Base-by-base conservation (phyloP, 768 basidiomycete species). In the Lactifluus echinatus region DNA sequence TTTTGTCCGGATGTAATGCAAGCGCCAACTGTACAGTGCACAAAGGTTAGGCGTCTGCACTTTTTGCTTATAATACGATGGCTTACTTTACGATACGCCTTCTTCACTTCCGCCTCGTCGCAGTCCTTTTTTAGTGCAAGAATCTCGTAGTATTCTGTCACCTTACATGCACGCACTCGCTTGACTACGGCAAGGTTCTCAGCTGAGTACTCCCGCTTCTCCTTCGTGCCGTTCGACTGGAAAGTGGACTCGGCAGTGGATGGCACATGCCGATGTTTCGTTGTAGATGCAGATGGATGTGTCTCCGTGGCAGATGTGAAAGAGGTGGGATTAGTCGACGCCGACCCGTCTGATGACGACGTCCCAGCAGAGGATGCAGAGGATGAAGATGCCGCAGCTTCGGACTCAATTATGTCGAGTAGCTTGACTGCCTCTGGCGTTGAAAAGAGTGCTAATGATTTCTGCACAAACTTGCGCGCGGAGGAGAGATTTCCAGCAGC, bases 131-230 rank as follows among this genome's bases (percentile, higher is more conserved):
- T 82, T 62, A 93, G 69, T 6, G 79, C 77, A 64, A 98, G 71
- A 60, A 98, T 97, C 70, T 91, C 91, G 69, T 98, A 98, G 70
- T 95, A 98, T 66, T 89, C 85, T 26, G 89, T 89, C 26, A 84
- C 80, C 71, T 89, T 91, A 76, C 95, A 98, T 29, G 75, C 69
- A 65, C 86, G 79, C 46, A 98, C 87, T 49, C 93, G 77, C 71
- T 89, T 88, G 56, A 98, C 95, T 43, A 94, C 79, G 4, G 81
- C 79, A 17, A 76, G 69, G 69, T 96, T 91, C 64, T 94, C 93
- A 21, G 81, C 71, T 2, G 93, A 95, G 71, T 89, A 96, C 48
- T 89, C 89, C 69, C 91, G 77, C 33, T 63, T 55, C 43, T 54
- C 61, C 33, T 50, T 61, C 37, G 65, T 62, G 33, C 45, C 55